phyloP scores from a whole-genome alignment of 1,284 basidiomycete genomes.

The Athelia sp. region DNA sequence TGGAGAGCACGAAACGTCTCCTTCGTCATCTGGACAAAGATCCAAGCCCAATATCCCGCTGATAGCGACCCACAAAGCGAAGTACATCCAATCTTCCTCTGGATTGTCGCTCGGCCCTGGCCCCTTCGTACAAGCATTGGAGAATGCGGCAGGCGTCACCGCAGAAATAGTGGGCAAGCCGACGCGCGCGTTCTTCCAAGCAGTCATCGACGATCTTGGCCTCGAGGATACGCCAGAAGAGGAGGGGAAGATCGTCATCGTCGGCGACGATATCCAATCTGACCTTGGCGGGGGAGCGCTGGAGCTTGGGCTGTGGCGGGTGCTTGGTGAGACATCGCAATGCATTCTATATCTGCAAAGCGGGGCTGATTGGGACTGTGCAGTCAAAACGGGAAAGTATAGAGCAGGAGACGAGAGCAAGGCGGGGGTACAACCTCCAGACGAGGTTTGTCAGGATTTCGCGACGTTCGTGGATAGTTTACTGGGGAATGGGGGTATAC shows the following conservation, averaged over 20 bases:
- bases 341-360: neutral
- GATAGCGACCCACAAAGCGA: constrained; percentile 55
- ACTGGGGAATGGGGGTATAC: constrained; percentile 6
- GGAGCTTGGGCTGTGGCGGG: constrained; percentile 55
- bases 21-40: constrained; percentile 4
- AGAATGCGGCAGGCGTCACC: constrained; percentile 42
- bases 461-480: constrained; percentile 48
- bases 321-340: constrained; percentile 58
- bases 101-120: constrained; percentile 64
- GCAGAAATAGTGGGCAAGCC: constrained; percentile 68
- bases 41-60: constrained; percentile 24
- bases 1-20: constrained; percentile 19
- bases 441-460: constrained; percentile 50
- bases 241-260: constrained; percentile 43
- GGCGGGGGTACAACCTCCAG: constrained; percentile 34
- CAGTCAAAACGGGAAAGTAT: constrained; percentile 65
- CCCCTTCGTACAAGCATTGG: constrained; percentile 63
- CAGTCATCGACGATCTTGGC: constrained; percentile 45
- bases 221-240: constrained; percentile 14
- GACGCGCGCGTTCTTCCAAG: constrained; percentile 51
- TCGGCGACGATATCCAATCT: constrained; percentile 63
- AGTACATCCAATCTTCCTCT: constrained; percentile 40
- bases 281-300: constrained; percentile 63
- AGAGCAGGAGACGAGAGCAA: constrained; percentile 48
- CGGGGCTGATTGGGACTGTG: constrained; percentile 2